phyloP scores from a whole-genome alignment of 2,329 filamentous ascomycete species.

The Paracorniculantispora psalliotae region DNA sequence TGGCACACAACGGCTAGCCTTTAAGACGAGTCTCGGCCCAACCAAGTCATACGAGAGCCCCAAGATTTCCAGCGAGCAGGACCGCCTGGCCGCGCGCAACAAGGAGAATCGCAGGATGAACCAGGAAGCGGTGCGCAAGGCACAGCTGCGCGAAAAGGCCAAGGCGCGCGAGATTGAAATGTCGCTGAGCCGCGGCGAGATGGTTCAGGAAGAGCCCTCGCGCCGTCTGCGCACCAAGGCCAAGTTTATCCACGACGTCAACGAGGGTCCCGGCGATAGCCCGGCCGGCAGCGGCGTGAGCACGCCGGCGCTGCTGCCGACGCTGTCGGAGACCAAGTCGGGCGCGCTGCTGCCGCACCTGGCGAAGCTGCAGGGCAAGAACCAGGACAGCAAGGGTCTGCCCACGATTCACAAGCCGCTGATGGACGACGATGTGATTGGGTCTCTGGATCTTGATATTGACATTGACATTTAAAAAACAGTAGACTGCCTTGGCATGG shows the following conservation, averaged over 20 bases:
- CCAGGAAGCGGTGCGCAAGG: slow-evolving; percentile 83
- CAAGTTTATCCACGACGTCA: slow-evolving; percentile 63
- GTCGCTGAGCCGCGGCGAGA: slow-evolving; percentile 59
- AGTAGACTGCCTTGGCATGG: background rate
- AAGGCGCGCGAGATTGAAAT: slow-evolving; percentile 56
- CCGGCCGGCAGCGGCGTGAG: slow-evolving; percentile 46
- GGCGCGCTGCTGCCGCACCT: slow-evolving; percentile 44
- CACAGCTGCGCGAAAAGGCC: slow-evolving; percentile 75
- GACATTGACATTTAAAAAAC: slow-evolving; percentile 73
- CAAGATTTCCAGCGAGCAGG: slow-evolving; percentile 61
- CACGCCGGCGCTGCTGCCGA: slow-evolving; percentile 49
- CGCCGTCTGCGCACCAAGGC: slow-evolving; percentile 62
- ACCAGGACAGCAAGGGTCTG: slow-evolving; percentile 54
- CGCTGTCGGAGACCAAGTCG: slow-evolving; percentile 37
- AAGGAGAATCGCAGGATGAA: slow-evolving; percentile 78
- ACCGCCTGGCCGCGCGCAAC: slow-evolving; percentile 79
- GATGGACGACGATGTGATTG: slow-evolving; percentile 91
- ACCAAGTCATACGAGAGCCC: slow-evolving; percentile 47
- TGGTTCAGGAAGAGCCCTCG: slow-evolving; percentile 52
- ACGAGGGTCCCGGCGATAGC: slow-evolving; percentile 39
- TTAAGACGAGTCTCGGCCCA: slow-evolving; percentile 57
- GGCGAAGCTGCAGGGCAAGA: slow-evolving; percentile 49
- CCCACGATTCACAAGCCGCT: slow-evolving; percentile 71
- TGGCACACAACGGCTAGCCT: slow-evolving; percentile 67
- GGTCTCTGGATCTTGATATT: slow-evolving; percentile 80